phyloP scores from a whole-genome alignment of 108 stramenopile species.

The Cyclostephanos invisitatus region DNA sequence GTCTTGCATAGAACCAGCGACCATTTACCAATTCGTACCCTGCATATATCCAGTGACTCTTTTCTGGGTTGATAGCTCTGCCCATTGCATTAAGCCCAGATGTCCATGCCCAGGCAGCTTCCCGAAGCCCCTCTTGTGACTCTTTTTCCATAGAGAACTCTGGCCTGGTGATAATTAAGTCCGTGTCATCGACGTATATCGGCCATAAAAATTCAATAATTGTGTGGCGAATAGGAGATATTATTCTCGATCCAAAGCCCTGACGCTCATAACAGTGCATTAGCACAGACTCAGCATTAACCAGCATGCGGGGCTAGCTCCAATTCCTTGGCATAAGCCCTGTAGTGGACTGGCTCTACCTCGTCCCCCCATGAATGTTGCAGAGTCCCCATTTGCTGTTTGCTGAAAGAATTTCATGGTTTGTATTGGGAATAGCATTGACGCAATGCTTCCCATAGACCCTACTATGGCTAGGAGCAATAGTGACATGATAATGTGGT shows the following conservation, averaged over 20 bases:
- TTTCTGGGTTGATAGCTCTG: not conserved
- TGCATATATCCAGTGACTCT: not conserved
- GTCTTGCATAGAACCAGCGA: not conserved
- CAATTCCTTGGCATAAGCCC: conserved; percentile 4
- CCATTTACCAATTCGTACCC: not conserved
- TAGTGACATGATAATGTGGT: conserved; percentile 3
- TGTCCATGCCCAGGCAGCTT: not conserved
- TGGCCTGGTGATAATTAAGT: not conserved
- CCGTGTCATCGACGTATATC: not conserved
- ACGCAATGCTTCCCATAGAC: not conserved
- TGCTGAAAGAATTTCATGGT: conserved; percentile 9
- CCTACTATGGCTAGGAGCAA: not conserved
- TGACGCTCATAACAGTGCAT: not conserved
- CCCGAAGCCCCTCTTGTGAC: not conserved
- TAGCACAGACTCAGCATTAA: not conserved
- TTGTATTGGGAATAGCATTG: not conserved
- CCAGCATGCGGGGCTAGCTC: not conserved
- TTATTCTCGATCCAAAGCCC: not conserved
- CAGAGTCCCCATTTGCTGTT: conserved; percentile 1
- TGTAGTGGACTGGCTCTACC: not conserved
- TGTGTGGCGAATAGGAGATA: not conserved
- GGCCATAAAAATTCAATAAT: not conserved
- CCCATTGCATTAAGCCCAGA: not conserved
- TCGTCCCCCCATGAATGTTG: conserved; percentile 12
- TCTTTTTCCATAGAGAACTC: not conserved